Evolutionary conservation across 495 filamentous ascomycete genomes (phyloP), one percentile per base, ranked within the genome.

Genomic region (Letharia lupina): DNA sequence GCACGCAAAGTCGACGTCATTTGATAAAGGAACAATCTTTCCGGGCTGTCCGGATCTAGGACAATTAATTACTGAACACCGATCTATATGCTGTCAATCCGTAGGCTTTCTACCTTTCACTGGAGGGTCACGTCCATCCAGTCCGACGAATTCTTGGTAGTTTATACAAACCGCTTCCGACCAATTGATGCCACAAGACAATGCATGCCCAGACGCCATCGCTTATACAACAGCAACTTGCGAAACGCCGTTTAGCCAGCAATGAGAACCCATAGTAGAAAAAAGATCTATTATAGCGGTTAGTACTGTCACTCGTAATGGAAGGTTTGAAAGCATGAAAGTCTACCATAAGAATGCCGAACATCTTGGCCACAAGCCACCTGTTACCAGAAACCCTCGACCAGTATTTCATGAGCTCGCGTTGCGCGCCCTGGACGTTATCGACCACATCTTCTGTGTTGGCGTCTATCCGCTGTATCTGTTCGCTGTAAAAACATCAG

Each of bases 361-460:
- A 96, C 95, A 98, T 98, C 83, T 98, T 97, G 20, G 93, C 95
- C 62, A 98, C 86, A 59, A 98, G 78, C 94, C 95, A 98, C 71
- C 94, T 83, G 80, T 98, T 98, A 37, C 91, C 89, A 31, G 89
- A 91, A 15, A 98, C 93, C 35, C 92, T 82, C 15, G 84, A 87
- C 94, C 95, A 98, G 78, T 98, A 98, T 73, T 97, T 97, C 81
- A 98, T 84, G 54, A 84, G 64, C 78, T 98, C 94, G 52, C 93
- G 84, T 73, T 98, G 94, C 15, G 94, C 94, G 39, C 94, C 94
- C 74, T 96, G 84, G 18, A 98, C 94, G 72, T 98, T 98, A 71
- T 96, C 93, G 41, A 98, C 95, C 20, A 98, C 89, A 74, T 98
- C 90, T 73, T 94, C 88, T 0, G 93, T 96, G 76, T 98, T 97